phyloP scores from a whole-genome alignment of 2,329 filamentous ascomycete species.

The Lachnellula willkommii region DNA sequence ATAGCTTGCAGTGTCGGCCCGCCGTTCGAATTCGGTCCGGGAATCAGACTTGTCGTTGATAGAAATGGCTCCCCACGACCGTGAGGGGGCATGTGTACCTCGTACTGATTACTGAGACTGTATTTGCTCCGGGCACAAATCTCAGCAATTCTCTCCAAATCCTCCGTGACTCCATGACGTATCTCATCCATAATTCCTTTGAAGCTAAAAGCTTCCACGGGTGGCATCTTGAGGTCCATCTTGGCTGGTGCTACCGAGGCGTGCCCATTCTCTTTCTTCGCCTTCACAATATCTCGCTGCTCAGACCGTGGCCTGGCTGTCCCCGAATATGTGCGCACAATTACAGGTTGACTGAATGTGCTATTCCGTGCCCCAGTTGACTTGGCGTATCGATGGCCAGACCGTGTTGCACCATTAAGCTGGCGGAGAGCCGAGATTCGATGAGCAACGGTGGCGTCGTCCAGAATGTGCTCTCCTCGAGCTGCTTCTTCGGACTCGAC shows the following conservation, averaged over 20 bases:
- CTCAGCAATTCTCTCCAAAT: slow-evolving; percentile 60
- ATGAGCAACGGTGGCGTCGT: slow-evolving; percentile 50
- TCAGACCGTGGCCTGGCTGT: slow-evolving; percentile 34
- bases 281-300: slow-evolving; percentile 23
- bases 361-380: slow-evolving; percentile 49
- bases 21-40: slow-evolving; percentile 22
- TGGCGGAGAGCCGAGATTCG: slow-evolving; percentile 56
- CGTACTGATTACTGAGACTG: slow-evolving; percentile 62
- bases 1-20: slow-evolving; percentile 55
- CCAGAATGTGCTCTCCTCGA: slow-evolving; percentile 36
- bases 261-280: slow-evolving; percentile 25
- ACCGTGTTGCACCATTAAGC: slow-evolving; percentile 40
- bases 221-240: slow-evolving; percentile 46
- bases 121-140: slow-evolving; percentile 62
- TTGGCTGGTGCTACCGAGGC: slow-evolving; percentile 19
- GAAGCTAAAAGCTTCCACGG: slow-evolving; percentile 59
- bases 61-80: slow-evolving; percentile 50
- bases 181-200: slow-evolving; percentile 58
- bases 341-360: slow-evolving; percentile 60
- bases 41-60: slow-evolving; percentile 21
- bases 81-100: slow-evolving; percentile 59
- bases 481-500: slow-evolving; percentile 32
- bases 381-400: slow-evolving; percentile 48
- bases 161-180: slow-evolving; percentile 45
- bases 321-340: slow-evolving; percentile 59